Base-by-base conservation (phyloP, 805 yeast species). In the Monosporozyma aerobia region DNA sequence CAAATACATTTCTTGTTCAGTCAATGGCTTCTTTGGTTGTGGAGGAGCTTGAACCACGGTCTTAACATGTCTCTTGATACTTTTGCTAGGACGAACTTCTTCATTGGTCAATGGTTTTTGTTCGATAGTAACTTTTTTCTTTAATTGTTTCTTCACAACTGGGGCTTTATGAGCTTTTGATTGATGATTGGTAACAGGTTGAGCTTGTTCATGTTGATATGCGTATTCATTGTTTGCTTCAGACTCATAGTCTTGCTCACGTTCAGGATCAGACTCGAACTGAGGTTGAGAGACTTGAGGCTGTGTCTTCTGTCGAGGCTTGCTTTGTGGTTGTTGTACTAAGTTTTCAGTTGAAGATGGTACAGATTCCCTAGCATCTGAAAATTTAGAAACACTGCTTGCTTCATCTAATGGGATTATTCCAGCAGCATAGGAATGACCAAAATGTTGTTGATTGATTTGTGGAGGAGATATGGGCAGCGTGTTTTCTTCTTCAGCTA, bases 1-100 rank as follows among this genome's bases (percentile, higher is more conserved):
- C 22, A 72, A 73, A 58, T 81, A 82, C 72, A 80, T 70, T 56
- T 81, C 83, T 43, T 74, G 77, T 25, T 65, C 64, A 3, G 65
- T 59, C 16, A 63, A 41, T 7, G 53, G 49, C 48, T 54, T 54
- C 51, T 50, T 54, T 25, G 37, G 52, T 19, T 33, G 29, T 11
- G 13, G 25, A 16, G 44, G 41, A 9, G 40, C 8, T 23, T 32
- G 44, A 19, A 22, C 25, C 25, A 19, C 25, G 2, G 30, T 44
- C 11, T 22, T 27, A 19, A 39, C 22, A 14, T 22, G 37, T 23
- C n/a, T 48, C n/a, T 41, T 39, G 11, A 22, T 22, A 19, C 29
- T 19, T 30, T 22, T 39, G 13, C n/a, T 45, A 11, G 48, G 25
- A 30, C 27, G 27, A 13, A 13, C 23, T 2, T 43, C 23, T 23